Evolutionary conservation across 202 grass and related monocot species (phyloP), one percentile per base, ranked within the genome.

Genomic region (Carex sylvatica): DNA sequence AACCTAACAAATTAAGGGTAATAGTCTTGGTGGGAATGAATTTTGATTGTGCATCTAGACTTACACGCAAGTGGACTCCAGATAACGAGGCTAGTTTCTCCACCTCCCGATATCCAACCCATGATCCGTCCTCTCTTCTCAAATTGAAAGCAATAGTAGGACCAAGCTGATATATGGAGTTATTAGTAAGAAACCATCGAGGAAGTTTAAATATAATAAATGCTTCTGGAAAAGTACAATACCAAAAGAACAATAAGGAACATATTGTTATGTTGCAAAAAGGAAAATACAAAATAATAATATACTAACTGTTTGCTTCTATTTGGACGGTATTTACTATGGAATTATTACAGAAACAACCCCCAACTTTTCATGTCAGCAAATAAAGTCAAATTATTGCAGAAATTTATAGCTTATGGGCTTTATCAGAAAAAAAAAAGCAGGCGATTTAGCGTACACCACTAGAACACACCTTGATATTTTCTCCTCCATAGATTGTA

Each of bases 81-180:
- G 90, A 95, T 80, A 98, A 91, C 46, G 89, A 91, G 79, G 95
- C 92, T 42, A 98, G 74, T 75, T 95, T 98, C 74, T 98, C 95
- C 80, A 93, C 87, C 66, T 95, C 92, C 18, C 89, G 90, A 73
- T 93, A 93, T 81, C 95, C 95, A 86, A 91, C 84, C 92, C 92
- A 95, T 44, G 90, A 90, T 72, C 83, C 89, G 85, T 98, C 95
- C 82, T 89, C 90, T 93, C 95, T 98, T 95, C 88, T 95, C 87
- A 98, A 95, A 87, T 98, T 98, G 90, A 98, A 98, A 84, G 95
- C 84, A 80, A 98, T 90, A 12, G 84, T 95, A 78, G 95, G 92
- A 79, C 95, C 92, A 80, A 80, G 65, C 62, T 91, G 87, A 78
- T 71, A 73, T 9, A 70, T 49, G 33, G 66, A 40, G 66, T 38